Evolutionary conservation across 192 early-diverging fungal species (phyloP).

Genomic region (Lobosporangium transversale): DNA sequence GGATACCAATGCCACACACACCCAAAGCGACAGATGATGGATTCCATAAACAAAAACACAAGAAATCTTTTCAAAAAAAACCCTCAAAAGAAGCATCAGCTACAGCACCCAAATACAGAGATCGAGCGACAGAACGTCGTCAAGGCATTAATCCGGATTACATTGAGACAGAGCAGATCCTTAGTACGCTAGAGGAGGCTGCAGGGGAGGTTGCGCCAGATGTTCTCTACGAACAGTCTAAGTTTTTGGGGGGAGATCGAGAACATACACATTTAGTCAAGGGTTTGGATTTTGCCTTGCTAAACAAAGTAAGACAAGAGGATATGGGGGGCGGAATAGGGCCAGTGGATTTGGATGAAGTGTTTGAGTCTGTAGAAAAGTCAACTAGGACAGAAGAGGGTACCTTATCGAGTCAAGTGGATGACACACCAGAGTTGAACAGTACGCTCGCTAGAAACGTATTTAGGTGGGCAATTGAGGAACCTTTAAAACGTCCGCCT

Average conservation of each 20-base stretch:
- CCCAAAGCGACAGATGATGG: constrained; percentile 25
- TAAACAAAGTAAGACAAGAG: constrained; percentile 77
- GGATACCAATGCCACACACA: constrained; percentile 23
- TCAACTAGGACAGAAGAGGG: constrained; percentile 35
- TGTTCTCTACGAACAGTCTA: constrained; percentile 77
- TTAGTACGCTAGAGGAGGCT: constrained; percentile 54
- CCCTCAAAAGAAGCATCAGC: constrained; percentile 31
- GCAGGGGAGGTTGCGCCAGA: constrained; percentile 59
- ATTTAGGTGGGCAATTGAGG: constrained; percentile 53
- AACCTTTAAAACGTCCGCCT: constrained; percentile 53
- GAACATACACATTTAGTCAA: constrained; percentile 94
- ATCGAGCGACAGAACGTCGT: constrained; percentile 92
- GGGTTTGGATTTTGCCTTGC: constrained; percentile 87
- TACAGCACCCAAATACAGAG: constrained; percentile 73
- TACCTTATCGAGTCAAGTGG: constrained; percentile 11
- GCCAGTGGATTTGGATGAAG: constrained; percentile 53
- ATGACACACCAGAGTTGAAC: constrained; percentile 51
- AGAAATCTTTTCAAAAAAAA: constrained; percentile 30
- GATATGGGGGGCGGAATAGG: constrained; percentile 55
- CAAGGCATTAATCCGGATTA: constrained; percentile 74
- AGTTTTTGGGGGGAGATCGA: constrained; percentile 88
- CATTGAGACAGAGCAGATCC: constrained; percentile 70
- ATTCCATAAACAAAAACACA: constrained; percentile 33
- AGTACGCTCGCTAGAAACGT: constrained; percentile 62
- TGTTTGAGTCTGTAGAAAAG: constrained; percentile 52